Evolutionary conservation across 2,329 filamentous ascomycete genomes (phyloP), one percentile per base, ranked within the genome.

Genomic region (Cadophora sp.): DNA sequence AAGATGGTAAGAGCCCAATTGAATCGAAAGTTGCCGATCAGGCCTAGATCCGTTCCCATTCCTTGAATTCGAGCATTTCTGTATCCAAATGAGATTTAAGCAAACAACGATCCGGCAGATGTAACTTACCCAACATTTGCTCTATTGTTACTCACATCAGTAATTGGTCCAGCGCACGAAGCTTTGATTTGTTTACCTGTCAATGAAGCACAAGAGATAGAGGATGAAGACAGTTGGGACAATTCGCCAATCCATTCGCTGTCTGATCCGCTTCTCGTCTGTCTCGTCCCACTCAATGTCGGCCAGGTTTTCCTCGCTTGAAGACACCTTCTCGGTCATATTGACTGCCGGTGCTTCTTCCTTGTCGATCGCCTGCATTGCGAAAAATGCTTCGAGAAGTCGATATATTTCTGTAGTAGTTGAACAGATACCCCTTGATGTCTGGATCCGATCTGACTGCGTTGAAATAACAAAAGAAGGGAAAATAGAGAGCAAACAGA

Each of bases 1-100:
- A 90, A 90, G 62, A 85, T 81, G n/a, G 84, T 83, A 29, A 90
- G 81, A 6, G 87, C 79, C 85, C 86, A 89, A 67, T 85, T 83
- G 78, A 89, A 90, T 80, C 84, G 84, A 8, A 74, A 75, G 22
- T 59, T 59, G 0, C 84, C 82, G 71, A 68, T 74, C 29, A 79
- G 71, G 3, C 87, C 82, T 27, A 90, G 80, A 75, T 90, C 88
- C 29, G 81, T 81, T 69, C 88, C 85, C 85, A 90, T 86, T 73
- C 87, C 87, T 60, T 87, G 87, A 61, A 89, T 86, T 53, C 83
- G 83, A 53, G 88, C 88, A 74, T 89, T 88, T 59, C 86, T 67
- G 26, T 48, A 19, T 31, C 16, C 6, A n/a, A 31, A 48, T 67
- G 31, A 67, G 65, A 19, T n/a, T 3, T 62, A 9, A 16, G 9